Percentiles rank a stretch among this genome's conserved stretches.
Evolutionary conservation across 495 filamentous ascomycete species (phyloP).

Genomic region (Xylona heveae): DNA sequence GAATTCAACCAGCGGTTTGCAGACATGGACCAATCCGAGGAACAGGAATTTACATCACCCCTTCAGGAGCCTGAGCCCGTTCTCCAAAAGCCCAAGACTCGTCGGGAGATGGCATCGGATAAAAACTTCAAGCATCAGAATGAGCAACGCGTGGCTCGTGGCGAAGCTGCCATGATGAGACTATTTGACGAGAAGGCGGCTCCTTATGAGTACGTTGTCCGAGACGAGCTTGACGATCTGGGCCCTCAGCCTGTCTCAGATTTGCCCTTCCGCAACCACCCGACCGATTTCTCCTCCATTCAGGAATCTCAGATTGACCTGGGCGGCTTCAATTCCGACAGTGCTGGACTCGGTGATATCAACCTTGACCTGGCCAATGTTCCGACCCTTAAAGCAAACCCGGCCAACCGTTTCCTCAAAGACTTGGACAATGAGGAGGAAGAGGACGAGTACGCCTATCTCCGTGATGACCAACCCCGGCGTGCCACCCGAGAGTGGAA

Average conservation of each 20-base stretch:
- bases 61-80: slow-evolving; percentile 25
- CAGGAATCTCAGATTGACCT: slow-evolving; percentile 34
- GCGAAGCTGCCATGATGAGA: slow-evolving; percentile 9
- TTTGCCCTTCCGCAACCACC: slow-evolving; percentile 30
- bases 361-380: slow-evolving; percentile 22
- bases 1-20: slow-evolving; percentile 41
- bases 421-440: slow-evolving; percentile 18
- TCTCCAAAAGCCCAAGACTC: slow-evolving; percentile 17
- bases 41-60: slow-evolving; percentile 7
- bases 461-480: slow-evolving; percentile 10
- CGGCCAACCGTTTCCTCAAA: slow-evolving; percentile 22
- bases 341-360: slow-evolving; percentile 11
- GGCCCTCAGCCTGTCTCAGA: slow-evolving; percentile 23
- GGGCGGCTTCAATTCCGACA: slow-evolving; percentile 25
- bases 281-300: slow-evolving; percentile 23
- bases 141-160: slow-evolving; percentile 11
- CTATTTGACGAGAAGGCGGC: slow-evolving; percentile 13
- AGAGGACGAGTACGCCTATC: slow-evolving; percentile 11
- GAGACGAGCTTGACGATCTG: slow-evolving; percentile 2
- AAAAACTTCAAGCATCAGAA: slow-evolving; percentile 5
- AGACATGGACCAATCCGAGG: slow-evolving; percentile 1
- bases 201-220: slow-evolving; percentile 7
- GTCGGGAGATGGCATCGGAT: slow-evolving; percentile 7
- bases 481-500: slow-evolving; percentile 16
- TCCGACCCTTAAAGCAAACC: slow-evolving; percentile 36